Conservation (phyloP, 164 flowering plant species). For the Nymphaea thermarum region DNA sequence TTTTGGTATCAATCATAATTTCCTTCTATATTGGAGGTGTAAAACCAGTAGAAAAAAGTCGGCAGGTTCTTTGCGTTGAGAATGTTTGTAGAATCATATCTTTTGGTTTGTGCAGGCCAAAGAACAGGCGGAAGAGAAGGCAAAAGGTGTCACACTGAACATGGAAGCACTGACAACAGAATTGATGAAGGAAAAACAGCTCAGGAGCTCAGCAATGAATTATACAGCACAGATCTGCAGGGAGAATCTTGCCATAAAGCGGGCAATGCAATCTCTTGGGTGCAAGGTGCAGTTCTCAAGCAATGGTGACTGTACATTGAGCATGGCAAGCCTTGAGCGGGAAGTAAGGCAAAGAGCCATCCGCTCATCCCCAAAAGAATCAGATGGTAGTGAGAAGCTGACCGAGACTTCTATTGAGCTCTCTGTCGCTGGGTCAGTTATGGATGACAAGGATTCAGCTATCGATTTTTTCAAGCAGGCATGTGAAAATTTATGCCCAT, state of each 20-base stretch:
- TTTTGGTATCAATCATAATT: no score
- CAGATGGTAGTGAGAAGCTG: slow-evolving; percentile 15
- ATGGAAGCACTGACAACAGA: slow-evolving; percentile 53
- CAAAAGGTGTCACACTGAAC: slow-evolving; percentile 31
- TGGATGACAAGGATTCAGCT: slow-evolving; percentile 26
- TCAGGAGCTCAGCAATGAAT: slow-evolving; percentile 48
- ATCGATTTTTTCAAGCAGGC: slow-evolving; percentile 28
- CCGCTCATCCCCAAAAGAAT: slow-evolving; percentile 21
- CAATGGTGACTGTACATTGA: slow-evolving; percentile 54
- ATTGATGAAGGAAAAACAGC: slow-evolving; percentile 22
- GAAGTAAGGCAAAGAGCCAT: slow-evolving; percentile 20
- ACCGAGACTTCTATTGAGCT: slow-evolving; percentile 48
- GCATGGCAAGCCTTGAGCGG: slow-evolving; percentile 32
- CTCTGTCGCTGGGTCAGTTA: slow-evolving; percentile 44
- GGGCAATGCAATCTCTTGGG: slow-evolving; percentile 81
- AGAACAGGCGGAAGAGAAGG: slow-evolving; percentile 32
- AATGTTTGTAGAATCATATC: not conserved
- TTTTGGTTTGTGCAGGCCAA: slow-evolving; percentile 49
- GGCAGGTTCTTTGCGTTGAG: no score
- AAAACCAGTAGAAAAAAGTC: no score
- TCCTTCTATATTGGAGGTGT: no score
- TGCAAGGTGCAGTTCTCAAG: slow-evolving; percentile 71
- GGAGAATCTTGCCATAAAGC: slow-evolving; percentile 68
- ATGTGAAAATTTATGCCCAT: slow-evolving; percentile 73
- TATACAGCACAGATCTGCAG: slow-evolving; percentile 53